Base-by-base conservation (phyloP, 1,139 yeast species). In the Pichia sp. region DNA sequence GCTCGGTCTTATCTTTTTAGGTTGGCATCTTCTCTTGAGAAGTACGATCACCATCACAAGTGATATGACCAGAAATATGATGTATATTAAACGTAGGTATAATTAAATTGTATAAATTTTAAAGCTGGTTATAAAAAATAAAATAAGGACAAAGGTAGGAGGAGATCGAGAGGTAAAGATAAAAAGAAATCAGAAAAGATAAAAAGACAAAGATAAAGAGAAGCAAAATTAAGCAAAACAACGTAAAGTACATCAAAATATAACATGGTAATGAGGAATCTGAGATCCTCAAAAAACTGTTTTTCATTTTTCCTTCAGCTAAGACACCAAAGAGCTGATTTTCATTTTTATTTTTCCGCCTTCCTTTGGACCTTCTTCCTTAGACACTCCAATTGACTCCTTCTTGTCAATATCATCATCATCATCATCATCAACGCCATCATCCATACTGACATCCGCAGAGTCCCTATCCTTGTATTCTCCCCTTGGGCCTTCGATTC, bases 241-340 rank as follows among this genome's bases (percentile, higher is more conserved):
- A 36, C 41, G 41, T 36, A 36, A 36, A 36, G 13, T 36, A 36
- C 41, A 36, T 36, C 13, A 36, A 36, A 36, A 13, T 36, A 36
- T 36, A 36, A 36, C 41, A 36, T 10, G 13, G 11, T 15, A 44
- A 26, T 44, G 34, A 44, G 34, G 29, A 44, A 23, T 29, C 26
- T 23, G 26, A 23, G 26, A 23, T 23, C 26, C 10, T n/a, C 8
- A 32, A 32, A 32, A 46, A 30, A 16, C 23, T 5, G 16, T 5
- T 8, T 32, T 46, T 16, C 16, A 5, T 26, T 10, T n/a, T 26
- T 32, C 13, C 36, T 46, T 26, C 8, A 16, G n/a, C 34, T 32
- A 55, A 5, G 58, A 46, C 36, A 58, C 61, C 32, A 58, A 47
- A 0, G 59, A 57, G 42, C 59, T 54, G 11, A 54, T 57, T 36